Conservation (phyloP, 352 stramenopile species). For the Globisporangium cystogenes region DNA sequence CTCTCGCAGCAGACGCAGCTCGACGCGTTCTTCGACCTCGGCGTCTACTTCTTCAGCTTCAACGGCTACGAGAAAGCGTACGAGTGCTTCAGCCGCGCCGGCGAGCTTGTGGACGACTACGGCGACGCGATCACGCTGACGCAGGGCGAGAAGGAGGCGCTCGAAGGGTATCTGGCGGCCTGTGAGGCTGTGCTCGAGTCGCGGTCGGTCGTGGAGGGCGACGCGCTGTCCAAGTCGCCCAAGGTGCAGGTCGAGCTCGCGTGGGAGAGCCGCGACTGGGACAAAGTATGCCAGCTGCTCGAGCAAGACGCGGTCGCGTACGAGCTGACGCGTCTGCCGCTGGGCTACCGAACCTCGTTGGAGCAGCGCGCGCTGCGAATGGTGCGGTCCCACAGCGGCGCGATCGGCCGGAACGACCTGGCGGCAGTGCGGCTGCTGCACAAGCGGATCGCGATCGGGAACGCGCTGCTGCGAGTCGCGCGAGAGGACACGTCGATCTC, state of each 20-base stretch:
- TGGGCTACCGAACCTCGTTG: constrained; percentile 28
- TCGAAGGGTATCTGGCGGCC: constrained; percentile 69
- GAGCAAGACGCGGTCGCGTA: constrained; percentile 36
- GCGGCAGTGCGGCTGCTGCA: constrained; percentile 34
- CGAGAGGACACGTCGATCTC: constrained; percentile 13
- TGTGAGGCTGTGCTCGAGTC: constrained; percentile 60
- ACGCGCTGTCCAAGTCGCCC: constrained; percentile 23
- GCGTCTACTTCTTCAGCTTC: constrained; percentile 76
- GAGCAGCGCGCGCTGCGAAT: constrained; percentile 47
- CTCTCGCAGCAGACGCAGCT: constrained; percentile 39
- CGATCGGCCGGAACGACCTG: constrained; percentile 18
- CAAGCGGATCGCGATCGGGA: constrained; percentile 44
- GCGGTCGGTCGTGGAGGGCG: constrained; percentile 28
- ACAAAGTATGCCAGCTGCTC: constrained; percentile 38
- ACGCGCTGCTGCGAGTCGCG: constrained; percentile 28
- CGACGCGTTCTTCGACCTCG: constrained; percentile 63
- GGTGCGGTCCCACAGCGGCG: constrained; percentile 25
- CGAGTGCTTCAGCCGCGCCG: constrained; percentile 61
- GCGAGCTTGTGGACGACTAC: constrained; percentile 43
- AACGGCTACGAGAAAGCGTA: constrained; percentile 70
- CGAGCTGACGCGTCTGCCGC: constrained; percentile 24
- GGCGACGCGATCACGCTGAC: constrained; percentile 14
- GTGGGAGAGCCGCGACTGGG: constrained; percentile 43
- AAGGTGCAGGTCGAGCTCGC: constrained; percentile 40
- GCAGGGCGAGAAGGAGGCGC: constrained; percentile 24